phyloP scores from a whole-genome alignment of 1,139 yeast species.

The Lodderomyces elongisporus region DNA sequence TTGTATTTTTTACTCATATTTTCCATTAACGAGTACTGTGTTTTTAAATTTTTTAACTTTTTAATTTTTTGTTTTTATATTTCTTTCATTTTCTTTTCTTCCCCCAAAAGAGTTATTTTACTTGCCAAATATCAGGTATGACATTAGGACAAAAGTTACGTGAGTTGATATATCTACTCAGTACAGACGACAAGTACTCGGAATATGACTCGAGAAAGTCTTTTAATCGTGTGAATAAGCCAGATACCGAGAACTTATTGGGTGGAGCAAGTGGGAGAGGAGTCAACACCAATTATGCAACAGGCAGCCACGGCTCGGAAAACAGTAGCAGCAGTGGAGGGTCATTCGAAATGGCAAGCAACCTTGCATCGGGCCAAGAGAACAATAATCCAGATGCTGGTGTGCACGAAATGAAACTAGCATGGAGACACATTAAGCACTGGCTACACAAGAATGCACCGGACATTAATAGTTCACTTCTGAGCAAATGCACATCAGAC shows the following conservation, averaged over 20 bases:
- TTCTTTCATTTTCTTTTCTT: too few species aligned
- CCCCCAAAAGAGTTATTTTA: too few species aligned
- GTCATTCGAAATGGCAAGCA: neutral
- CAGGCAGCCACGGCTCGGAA: neutral
- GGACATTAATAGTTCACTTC: conserved; percentile 52
- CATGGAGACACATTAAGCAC: conserved; percentile 66
- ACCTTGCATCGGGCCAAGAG: neutral
- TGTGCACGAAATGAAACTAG: conserved; percentile 56
- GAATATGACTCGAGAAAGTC: conserved; percentile 55
- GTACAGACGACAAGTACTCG: conserved; percentile 65
- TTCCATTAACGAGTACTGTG: too few species aligned
- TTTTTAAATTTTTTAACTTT: too few species aligned
- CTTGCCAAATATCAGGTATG: too few species aligned
- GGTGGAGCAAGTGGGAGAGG: too few species aligned
- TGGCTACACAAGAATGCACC: conserved; percentile 55
- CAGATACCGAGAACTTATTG: conserved; percentile 33
- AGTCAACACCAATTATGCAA: conserved; percentile 19
- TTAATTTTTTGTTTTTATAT: too few species aligned
- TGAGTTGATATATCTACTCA: conserved; percentile 60
- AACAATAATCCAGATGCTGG: conserved; percentile 37
- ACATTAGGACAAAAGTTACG: conserved; percentile 28
- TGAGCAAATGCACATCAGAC: conserved; percentile 58
- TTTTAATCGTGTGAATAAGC: conserved; percentile 41
- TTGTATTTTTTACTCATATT: too few species aligned
- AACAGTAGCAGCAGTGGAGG: neutral